Evolutionary conservation across 352 stramenopile genomes (phyloP).

Genomic region (Blastocystis sp.): DNA sequence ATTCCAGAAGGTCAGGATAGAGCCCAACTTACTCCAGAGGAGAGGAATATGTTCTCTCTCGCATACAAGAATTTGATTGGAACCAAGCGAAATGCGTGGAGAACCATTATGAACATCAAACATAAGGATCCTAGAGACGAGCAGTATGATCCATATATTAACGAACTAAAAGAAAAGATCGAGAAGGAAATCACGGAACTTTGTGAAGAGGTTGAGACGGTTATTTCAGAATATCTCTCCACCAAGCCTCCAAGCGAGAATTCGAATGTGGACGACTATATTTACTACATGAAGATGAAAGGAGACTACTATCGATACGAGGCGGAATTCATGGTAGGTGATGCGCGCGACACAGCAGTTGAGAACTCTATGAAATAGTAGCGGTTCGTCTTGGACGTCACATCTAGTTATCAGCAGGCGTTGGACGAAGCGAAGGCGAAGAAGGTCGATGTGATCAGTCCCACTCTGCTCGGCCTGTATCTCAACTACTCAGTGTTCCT

Average conservation of each 20-base stretch:
- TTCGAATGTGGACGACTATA: conserved; percentile 86
- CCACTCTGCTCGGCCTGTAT: conserved; percentile 92
- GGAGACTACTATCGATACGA: conserved; percentile 99
- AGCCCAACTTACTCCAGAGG: conserved; percentile 64
- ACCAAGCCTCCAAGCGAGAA: not conserved
- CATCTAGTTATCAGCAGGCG: not conserved
- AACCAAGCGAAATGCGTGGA: conserved; percentile 91
- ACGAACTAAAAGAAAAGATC: conserved; percentile 63
- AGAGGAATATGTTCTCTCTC: conserved; percentile 67
- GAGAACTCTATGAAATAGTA: not conserved
- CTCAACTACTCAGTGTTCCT: conserved; percentile 98
- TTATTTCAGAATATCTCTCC: conserved; percentile 94
- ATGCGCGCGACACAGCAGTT: conserved; percentile 82
- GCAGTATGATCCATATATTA: not conserved
- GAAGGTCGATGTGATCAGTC: conserved; percentile 90
- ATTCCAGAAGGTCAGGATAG: conserved; percentile 48
- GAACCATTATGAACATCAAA: conserved; percentile 66
- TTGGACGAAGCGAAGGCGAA: conserved; percentile 63
- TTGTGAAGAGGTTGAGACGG: conserved; percentile 89
- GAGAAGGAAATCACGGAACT: conserved; percentile 88
- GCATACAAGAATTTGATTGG: conserved; percentile 97
- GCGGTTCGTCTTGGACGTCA: not conserved
- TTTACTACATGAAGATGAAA: conserved; percentile 99
- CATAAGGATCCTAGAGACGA: conserved; percentile 27
- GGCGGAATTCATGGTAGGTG: conserved; percentile 91